Percentiles rank a stretch among this genome's conserved stretches.
These are phyloP conservation scores for Sclerotinia subarctica DNA, from an alignment of 2,329 filamentous ascomycete genomes.

Conservation along the genomic window DNA sequence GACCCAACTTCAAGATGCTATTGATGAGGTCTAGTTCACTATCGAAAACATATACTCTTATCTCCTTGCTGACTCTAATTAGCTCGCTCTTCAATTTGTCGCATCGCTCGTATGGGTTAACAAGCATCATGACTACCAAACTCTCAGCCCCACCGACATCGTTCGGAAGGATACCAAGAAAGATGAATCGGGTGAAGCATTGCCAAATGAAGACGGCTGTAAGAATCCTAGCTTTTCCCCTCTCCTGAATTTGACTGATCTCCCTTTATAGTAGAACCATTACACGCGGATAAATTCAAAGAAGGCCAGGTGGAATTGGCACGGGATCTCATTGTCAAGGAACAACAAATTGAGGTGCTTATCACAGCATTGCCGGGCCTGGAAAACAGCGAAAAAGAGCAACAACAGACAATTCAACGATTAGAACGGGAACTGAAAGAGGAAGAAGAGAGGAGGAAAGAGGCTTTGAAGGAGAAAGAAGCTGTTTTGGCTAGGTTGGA, in stretches of 20 bases:
- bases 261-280: constrained; percentile 52
- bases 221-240: neutral
- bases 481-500: constrained; percentile 59
- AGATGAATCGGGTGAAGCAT: constrained; percentile 30
- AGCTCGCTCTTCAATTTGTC: constrained; percentile 68
- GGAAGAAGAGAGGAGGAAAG: constrained; percentile 59
- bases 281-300: constrained; percentile 62
- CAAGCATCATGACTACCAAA: constrained; percentile 64
- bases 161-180: constrained; percentile 53
- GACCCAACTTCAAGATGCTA: constrained; percentile 80
- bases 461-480: constrained; percentile 62
- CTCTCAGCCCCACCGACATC: constrained; percentile 55
- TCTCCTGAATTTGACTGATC: constrained; percentile 23
- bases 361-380: constrained; percentile 74
- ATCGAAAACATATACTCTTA: neutral
- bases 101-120: constrained; percentile 65
- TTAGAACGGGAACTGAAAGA: constrained; percentile 63
- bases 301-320: constrained; percentile 70
- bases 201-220: constrained; percentile 16
- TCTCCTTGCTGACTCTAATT: constrained; percentile 21
- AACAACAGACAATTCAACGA: constrained; percentile 63
- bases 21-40: constrained; percentile 63
- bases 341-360: constrained; percentile 77
- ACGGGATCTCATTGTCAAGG: constrained; percentile 72
- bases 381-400: constrained; percentile 73